Conservation (phyloP, 768 basidiomycete genomes). For the Clavaria fumosa region DNA sequence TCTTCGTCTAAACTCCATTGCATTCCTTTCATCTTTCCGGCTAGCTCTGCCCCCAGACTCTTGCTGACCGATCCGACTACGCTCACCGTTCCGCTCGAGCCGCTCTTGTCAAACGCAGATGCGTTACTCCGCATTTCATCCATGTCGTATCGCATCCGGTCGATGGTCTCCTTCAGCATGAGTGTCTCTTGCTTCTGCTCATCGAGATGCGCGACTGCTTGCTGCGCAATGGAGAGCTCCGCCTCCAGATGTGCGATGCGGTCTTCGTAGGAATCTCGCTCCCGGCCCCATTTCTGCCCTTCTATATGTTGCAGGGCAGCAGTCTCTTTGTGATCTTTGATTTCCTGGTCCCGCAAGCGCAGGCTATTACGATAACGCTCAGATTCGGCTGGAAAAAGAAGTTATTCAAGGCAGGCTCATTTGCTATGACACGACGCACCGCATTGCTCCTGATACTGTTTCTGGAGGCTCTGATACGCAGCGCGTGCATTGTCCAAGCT, state of each 20-base stretch:
- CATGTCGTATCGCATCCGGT: constrained; percentile 86
- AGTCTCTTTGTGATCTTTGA: constrained; percentile 48
- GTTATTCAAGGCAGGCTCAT: background rate
- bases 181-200: constrained; percentile 93
- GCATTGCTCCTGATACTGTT: constrained; percentile 82
- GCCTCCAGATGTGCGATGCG: constrained; percentile 53
- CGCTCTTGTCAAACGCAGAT: constrained; percentile 20
- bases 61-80: constrained; percentile 46
- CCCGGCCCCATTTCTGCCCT: constrained; percentile 44
- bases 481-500: constrained; percentile 56
- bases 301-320: constrained; percentile 50
- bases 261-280: constrained; percentile 58
- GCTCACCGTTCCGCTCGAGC: constrained; percentile 33
- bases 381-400: constrained; percentile 38
- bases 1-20: constrained; percentile 27
- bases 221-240: constrained; percentile 55
- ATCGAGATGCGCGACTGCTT: constrained; percentile 61
- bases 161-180: constrained; percentile 89
- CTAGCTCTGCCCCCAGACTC: constrained; percentile 58
- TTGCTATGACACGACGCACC: constrained; percentile 27
- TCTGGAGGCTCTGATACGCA: constrained; percentile 64
- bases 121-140: constrained; percentile 65
- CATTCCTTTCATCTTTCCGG: constrained; percentile 39
- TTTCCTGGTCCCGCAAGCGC: constrained; percentile 57
- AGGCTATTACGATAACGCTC: constrained; percentile 66